Percentiles rank a stretch among this genome's conserved stretches.
Evolutionary conservation across 371 early-diverging fungal genomes (phyloP).

Genomic region (Mucor sp.): DNA sequence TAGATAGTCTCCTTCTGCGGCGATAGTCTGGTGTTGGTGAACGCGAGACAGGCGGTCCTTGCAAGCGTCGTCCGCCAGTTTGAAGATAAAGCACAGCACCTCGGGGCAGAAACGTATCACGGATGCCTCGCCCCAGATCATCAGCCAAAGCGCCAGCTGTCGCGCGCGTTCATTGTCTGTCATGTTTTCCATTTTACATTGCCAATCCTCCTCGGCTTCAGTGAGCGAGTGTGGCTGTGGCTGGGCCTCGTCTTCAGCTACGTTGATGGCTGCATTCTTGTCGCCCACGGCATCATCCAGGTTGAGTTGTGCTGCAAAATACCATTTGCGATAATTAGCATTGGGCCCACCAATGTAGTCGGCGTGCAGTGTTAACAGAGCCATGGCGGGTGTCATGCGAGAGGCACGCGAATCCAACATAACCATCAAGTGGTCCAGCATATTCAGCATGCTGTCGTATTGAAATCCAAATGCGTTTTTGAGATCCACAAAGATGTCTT

Average conservation of each 20-base stretch:
- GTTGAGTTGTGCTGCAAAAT: slow-evolving; percentile 78
- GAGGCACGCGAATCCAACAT: slow-evolving; percentile 86
- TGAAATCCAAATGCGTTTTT: slow-evolving; percentile 81
- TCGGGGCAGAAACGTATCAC: slow-evolving; percentile 81
- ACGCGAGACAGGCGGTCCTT: not conserved
- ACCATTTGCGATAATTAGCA: slow-evolving; percentile 87
- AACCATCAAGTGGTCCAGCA: slow-evolving; percentile 74
- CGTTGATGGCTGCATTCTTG: slow-evolving; percentile 20
- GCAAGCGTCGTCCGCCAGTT: slow-evolving; percentile 65
- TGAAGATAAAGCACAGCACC: slow-evolving; percentile 81
- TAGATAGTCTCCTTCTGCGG: slow-evolving; percentile 71
- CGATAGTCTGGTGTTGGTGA: not conserved
- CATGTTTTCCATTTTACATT: slow-evolving; percentile 66
- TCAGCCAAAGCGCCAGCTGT: slow-evolving; percentile 77
- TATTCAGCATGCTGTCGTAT: slow-evolving; percentile 76
- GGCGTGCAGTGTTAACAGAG: slow-evolving; percentile 77
- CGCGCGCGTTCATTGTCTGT: slow-evolving; percentile 68
- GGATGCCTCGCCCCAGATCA: slow-evolving; percentile 90
- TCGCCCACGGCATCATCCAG: slow-evolving; percentile 59
- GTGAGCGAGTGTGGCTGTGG: slow-evolving; percentile 18
- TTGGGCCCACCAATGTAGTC: slow-evolving; percentile 85
- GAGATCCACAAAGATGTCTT: slow-evolving; percentile 67
- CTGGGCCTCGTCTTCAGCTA: slow-evolving; percentile 11
- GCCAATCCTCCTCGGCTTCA: slow-evolving; percentile 69
- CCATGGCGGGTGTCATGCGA: slow-evolving; percentile 73